Conservation (phyloP, 2,329 filamentous ascomycete genomes). For the Aspergillus uvarum region DNA sequence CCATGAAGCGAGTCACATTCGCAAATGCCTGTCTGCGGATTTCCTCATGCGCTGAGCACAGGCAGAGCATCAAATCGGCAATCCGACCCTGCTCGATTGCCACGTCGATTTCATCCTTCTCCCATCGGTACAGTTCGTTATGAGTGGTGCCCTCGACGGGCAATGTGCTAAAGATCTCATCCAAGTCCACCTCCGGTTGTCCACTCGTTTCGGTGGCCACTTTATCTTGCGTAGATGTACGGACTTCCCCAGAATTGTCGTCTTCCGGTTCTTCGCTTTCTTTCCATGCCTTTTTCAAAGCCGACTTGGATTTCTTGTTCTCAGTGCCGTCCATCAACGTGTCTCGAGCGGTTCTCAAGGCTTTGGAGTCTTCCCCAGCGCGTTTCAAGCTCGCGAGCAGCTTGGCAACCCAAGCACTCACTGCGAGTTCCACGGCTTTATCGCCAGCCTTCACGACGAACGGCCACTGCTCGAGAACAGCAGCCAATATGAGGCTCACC, state of each 20-base stretch:
- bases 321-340: slow-evolving; percentile 44
- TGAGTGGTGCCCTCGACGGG: slow-evolving; percentile 47
- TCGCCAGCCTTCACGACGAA: slow-evolving; percentile 60
- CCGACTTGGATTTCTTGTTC: slow-evolving; percentile 40
- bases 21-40: slow-evolving; percentile 71
- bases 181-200: slow-evolving; percentile 45
- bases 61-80: slow-evolving; percentile 67
- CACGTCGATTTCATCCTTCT: slow-evolving; percentile 73
- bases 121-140: slow-evolving; percentile 60
- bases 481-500: slow-evolving; percentile 66
- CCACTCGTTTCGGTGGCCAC: background rate
- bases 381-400: slow-evolving; percentile 57
- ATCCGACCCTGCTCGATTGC: slow-evolving; percentile 76
- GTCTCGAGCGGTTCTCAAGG: slow-evolving; percentile 49
- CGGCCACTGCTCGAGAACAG: slow-evolving; percentile 74
- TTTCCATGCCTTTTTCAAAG: slow-evolving; percentile 35
- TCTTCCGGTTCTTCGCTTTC: slow-evolving; percentile 16
- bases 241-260: slow-evolving; percentile 16
- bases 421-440: slow-evolving; percentile 43
- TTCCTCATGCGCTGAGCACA: slow-evolving; percentile 71
- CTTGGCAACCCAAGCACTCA: slow-evolving; percentile 59
- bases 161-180: slow-evolving; percentile 54
- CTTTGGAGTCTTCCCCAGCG: slow-evolving; percentile 51
- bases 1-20: slow-evolving; percentile 45
- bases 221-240: slow-evolving; percentile 10